Evolutionary conservation across 768 basidiomycete genomes (phyloP), one percentile per base, ranked within the genome.

Genomic region (Mycena vitilis): DNA sequence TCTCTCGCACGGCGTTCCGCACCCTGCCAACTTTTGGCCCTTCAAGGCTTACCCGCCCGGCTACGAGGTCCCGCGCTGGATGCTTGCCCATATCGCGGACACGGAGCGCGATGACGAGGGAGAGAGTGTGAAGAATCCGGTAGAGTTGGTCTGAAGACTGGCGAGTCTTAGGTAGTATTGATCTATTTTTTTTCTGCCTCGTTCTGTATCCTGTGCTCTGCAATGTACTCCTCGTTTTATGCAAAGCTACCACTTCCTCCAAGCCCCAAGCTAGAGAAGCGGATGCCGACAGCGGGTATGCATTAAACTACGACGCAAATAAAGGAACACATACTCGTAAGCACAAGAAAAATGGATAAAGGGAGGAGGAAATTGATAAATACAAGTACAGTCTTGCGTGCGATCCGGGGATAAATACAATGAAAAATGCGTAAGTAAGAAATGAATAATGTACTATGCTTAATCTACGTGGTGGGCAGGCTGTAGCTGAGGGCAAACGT

Each of bases 401-500:
- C 5, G 30, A 30, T 30, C 30, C 30, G 30, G 30, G 30, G 30
- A 30, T 30, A 30, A 30, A 22, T 49, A n/a, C 22, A 47, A 49
- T 49, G 22, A 11, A 20, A 12, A 60, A 51, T 62, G 44, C 53
- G 47, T 47, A 48, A 42, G 49, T 54, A 30, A 36, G 34, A 51
- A 47, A n/a, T n/a, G 11, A 62, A 60, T 51, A 22, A 45, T 22
- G 34, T 12, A 45, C 44, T 13, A 18, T 13, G 7, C 11, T 23
- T 11, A 8, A 37, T 53, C 67, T 63, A 71, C 22, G 30, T 30
- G 30, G 70, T 15, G 10, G 70, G 47, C 6, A 65, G 62, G 57
- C 54, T 63, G 65, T 68, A 64, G 47, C 47, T 30, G 30, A 30
- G 30, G 30, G 30, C 55, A 12, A 56, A 11, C 9, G 59, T 60